Evolutionary conservation across 495 filamentous ascomycete genomes (phyloP), one percentile per base, ranked within the genome.

Genomic region (Tuber indicum): DNA sequence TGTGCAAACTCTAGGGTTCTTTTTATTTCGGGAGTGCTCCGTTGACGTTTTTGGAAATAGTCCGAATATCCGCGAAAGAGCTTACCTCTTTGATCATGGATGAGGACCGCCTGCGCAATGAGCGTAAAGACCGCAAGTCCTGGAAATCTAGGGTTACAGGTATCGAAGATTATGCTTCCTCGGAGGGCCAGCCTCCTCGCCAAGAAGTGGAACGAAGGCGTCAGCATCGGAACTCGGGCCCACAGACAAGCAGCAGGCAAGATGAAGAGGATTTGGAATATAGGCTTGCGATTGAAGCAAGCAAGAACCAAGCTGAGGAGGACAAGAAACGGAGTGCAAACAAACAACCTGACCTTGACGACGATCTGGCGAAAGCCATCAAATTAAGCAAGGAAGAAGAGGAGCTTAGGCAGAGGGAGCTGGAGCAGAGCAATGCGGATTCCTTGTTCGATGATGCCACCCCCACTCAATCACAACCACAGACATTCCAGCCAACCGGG

Each of bases 91-190:
- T 99, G 75, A 90, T 99, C 78, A 85, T 96, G 80, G 96, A 99
- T 84, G 96, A 99, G 85, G 96, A 99, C 81, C 89, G 96, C 80
- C 84, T 99, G 82, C 93, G 96, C 76, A 90, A 89, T 70, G 96
- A 99, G 86, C 91, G 96, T 77, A 93, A 89, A 74, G 95, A 98
- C 82, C 90, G 96, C 62, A 97, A 93, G 84, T 89, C 91, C 10
- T 99, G 96, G 96, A 99, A 99, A 85, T 96, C 94, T 45, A 91
- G 96, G 71, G 94, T 98, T 58, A 94, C 90, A 66, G 94, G 95
- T 45, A 91, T 98, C 46, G 95, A 98, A 70, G 96, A 99, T 82
- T 92, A 89, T 77, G 88, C 86, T 76, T 84, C 87, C 46, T 80
- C 78, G 14, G 75, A 80, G 42, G 79, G 75, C 58, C 78, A 75